Evolutionary conservation across 169 alveolate genomes (phyloP).

Genomic region (Cytauxzoon felis): DNA sequence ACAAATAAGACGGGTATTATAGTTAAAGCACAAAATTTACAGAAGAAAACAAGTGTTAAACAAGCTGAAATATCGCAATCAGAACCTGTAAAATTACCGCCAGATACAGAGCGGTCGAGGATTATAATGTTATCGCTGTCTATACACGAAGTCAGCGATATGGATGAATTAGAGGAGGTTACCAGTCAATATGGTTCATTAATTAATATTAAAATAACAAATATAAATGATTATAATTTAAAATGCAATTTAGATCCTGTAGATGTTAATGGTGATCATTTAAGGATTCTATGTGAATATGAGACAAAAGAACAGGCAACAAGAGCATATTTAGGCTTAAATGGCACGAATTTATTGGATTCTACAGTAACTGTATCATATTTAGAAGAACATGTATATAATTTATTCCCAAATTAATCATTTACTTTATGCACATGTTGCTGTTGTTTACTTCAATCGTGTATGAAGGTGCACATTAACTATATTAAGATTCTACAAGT

Average conservation of each 20-base stretch:
- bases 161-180: slow-evolving; percentile 44
- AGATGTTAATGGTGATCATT: neutral
- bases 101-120: slow-evolving; percentile 1
- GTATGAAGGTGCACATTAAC: neutral
- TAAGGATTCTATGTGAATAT: slow-evolving; percentile 32
- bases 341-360: neutral
- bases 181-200: slow-evolving; percentile 45
- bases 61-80: neutral
- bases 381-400: slow-evolving; percentile 3
- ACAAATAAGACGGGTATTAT: slow-evolving; percentile 82
- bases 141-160: neutral
- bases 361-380: slow-evolving; percentile 6
- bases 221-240: neutral
- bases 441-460: neutral
- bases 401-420: neutral
- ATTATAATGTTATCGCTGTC: slow-evolving; percentile 1
- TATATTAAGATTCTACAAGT: neutral
- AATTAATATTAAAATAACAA: slow-evolving; percentile 4
- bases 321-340: slow-evolving; percentile 6
- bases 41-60: neutral
- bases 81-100: neutral
- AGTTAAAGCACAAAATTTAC: slow-evolving; percentile 57
- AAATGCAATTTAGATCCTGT: neutral
- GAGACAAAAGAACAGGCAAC: slow-evolving; percentile 45
- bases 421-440: neutral